Base-by-base conservation (phyloP, 495 filamentous ascomycete genomes). In the Lepraria neglecta region DNA sequence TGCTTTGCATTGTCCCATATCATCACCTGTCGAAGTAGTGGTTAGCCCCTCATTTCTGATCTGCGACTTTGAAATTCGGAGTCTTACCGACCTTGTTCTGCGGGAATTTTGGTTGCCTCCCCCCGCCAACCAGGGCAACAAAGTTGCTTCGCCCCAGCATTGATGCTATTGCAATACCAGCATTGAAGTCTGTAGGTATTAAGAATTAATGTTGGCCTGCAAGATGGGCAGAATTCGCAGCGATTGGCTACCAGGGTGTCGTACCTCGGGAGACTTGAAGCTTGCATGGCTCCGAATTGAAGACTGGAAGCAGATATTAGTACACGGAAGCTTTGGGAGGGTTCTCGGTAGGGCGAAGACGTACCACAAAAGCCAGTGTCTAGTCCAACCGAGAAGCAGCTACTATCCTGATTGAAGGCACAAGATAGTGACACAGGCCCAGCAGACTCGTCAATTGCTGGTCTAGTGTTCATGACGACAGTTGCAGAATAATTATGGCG, bases 1-100 rank as follows among this genome's bases (percentile, higher is more conserved):
- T 87, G 83, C 65, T 88, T 90, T 28, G 78, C 79, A 66, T 95
- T 90, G 70, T 97, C 91, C 94, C 92, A 98, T 61, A 97, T 88
- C 31, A 95, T 82, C 62, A 92, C 78, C 87, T 90, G 55, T 40
- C n/a, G 17, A 14, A 58, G 35, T 11, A 56, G 60, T n/a, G 7
- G 10, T 60, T 21, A 56, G 48, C 19, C 28, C 33, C 15, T 11
- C 2, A 0, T 64, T 46, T 47, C 48, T 56, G 54, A 58, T 40
- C n/a, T 21, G 30, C 21, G 4, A 31, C 15, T 43, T 24, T 19
- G 21, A 33, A 3, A 46, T 54, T 35, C 46, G n/a, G 35, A 62
- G 33, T 63, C 58, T 51, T 62, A 63, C 76, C 69, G 67, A 87
- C 91, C 75, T 95, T 96, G 75, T 95, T 95, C 64, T 85, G 83